A percentile compares a stretch with the other conserved stretches of the same genome.
Conservation (phyloP, 1,284 basidiomycete species). For the Anthracocystis panici-leucophaei region DNA sequence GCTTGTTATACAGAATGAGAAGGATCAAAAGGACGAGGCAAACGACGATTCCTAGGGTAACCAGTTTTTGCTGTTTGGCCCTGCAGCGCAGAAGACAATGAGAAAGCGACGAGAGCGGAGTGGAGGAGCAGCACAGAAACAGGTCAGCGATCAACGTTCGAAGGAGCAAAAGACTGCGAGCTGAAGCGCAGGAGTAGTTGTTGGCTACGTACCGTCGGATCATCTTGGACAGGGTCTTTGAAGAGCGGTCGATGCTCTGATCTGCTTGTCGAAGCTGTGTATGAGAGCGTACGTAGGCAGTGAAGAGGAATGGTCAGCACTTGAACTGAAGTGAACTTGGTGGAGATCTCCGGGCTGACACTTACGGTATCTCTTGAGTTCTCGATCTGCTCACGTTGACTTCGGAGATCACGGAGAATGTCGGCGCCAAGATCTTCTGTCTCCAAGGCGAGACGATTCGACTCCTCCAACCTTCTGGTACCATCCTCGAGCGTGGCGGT, state of each 20-base stretch:
- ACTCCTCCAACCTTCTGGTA: constrained; percentile 82
- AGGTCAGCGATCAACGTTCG: constrained; percentile 2
- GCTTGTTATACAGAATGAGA: constrained; percentile 67
- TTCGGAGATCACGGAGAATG: constrained; percentile 85
- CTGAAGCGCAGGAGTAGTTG: not conserved
- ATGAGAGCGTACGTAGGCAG: not conserved
- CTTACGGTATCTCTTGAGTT: constrained; percentile 88
- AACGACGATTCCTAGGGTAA: constrained; percentile 64
- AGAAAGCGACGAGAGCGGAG: not conserved
- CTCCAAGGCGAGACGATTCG: constrained; percentile 91
- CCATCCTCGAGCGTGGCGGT: constrained; percentile 71
- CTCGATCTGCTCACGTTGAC: constrained; percentile 94
- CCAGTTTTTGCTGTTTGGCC: constrained; percentile 67
- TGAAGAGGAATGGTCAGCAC: constrained; percentile 1
- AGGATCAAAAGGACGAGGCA: constrained; percentile 68
- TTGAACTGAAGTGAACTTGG: not conserved
- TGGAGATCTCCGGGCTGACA: constrained; percentile 16
- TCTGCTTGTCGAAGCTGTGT: constrained; percentile 74
- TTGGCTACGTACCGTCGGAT: constrained; percentile 73
- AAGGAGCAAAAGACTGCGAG: not conserved
- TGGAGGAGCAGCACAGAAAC: not conserved
- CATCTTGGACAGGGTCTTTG: constrained; percentile 76
- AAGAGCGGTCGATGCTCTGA: constrained; percentile 74
- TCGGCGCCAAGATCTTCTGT: constrained; percentile 95
- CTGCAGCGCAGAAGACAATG: constrained; percentile 38